Conservation (phyloP, 768 basidiomycete genomes). For the Sarcodon aspratus region DNA sequence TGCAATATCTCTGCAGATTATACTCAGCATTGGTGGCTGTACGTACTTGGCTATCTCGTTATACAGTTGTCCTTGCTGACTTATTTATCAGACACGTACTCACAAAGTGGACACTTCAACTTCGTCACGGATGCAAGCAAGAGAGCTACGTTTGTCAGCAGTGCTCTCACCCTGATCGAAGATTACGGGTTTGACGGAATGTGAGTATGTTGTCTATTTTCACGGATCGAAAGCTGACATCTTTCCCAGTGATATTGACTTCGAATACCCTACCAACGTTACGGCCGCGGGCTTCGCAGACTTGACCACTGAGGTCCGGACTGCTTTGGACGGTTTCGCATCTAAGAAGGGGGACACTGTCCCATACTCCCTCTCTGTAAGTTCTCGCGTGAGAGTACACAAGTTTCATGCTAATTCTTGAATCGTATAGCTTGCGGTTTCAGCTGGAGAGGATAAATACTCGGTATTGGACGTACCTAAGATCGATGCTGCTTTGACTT, state of each 20-base stretch:
- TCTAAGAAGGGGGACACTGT: constrained; percentile 45
- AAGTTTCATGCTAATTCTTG: neutral
- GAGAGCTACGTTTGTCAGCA: constrained; percentile 46
- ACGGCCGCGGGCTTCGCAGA: constrained; percentile 52
- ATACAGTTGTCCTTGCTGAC: no score
- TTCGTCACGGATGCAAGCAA: constrained; percentile 42
- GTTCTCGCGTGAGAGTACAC: constrained; percentile 1
- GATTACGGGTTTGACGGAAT: constrained; percentile 79
- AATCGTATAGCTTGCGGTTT: constrained; percentile 35
- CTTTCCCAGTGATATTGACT: constrained; percentile 52
- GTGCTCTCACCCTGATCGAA: constrained; percentile 51
- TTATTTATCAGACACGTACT: constrained; percentile 24
- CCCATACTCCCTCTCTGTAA: constrained; percentile 45
- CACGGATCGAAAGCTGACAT: neutral
- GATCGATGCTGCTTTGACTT: constrained; percentile 55
- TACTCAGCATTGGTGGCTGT: constrained; percentile 50
- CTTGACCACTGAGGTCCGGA: constrained; percentile 50
- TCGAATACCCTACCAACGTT: constrained; percentile 54
- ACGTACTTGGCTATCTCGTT: constrained; percentile 17
- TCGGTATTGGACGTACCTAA: constrained; percentile 43
- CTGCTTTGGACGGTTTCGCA: constrained; percentile 49
- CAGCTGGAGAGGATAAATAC: constrained; percentile 52
- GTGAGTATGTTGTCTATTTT: constrained; percentile 15
- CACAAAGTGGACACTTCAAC: constrained; percentile 54
- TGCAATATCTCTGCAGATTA: constrained; percentile 20